A percentile compares a stretch with the other conserved stretches of the same genome.
These are phyloP conservation scores for Penicillium robsamsonii DNA, from an alignment of 495 filamentous ascomycete genomes.

Conservation along the genomic window DNA sequence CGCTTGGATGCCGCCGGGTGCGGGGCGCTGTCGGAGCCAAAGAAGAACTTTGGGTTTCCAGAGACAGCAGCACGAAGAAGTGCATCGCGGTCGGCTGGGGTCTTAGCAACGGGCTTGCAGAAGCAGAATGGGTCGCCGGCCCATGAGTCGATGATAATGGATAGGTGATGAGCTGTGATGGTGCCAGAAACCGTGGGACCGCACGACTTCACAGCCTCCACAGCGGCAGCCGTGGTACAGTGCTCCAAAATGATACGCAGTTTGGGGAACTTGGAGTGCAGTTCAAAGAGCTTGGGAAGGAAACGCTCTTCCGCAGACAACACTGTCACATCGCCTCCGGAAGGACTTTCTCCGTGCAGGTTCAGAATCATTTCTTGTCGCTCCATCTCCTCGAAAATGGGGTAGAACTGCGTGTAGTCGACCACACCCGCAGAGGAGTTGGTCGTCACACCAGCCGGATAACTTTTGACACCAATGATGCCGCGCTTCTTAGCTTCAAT, in stretches of 20 bases:
- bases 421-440: slow-evolving; percentile 82
- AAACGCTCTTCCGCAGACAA: slow-evolving; percentile 80
- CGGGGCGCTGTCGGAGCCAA: slow-evolving; percentile 68
- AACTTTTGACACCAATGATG: slow-evolving; percentile 55
- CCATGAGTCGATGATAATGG: slow-evolving; percentile 73
- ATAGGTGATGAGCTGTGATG: slow-evolving; percentile 79
- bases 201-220: slow-evolving; percentile 72
- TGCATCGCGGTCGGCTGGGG: slow-evolving; percentile 70
- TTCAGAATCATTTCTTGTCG: slow-evolving; percentile 61
- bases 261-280: slow-evolving; percentile 74
- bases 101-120: slow-evolving; percentile 84
- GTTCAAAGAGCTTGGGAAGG: slow-evolving; percentile 67
- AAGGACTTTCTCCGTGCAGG: slow-evolving; percentile 60
- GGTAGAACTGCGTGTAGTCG: slow-evolving; percentile 66
- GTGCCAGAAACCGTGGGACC: slow-evolving; percentile 64
- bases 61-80: slow-evolving; percentile 65
- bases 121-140: slow-evolving; percentile 75
- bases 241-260: slow-evolving; percentile 77
- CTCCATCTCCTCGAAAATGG: slow-evolving; percentile 80
- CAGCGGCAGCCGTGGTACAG: slow-evolving; percentile 78
- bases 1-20: slow-evolving; percentile 75
- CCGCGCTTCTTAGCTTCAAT: slow-evolving; percentile 61
- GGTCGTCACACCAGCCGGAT: slow-evolving; percentile 70
- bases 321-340: slow-evolving; percentile 57
- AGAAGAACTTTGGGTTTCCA: slow-evolving; percentile 79